Conservation (phyloP, 208 protist genomes). For the Trypanosoma avium region DNA sequence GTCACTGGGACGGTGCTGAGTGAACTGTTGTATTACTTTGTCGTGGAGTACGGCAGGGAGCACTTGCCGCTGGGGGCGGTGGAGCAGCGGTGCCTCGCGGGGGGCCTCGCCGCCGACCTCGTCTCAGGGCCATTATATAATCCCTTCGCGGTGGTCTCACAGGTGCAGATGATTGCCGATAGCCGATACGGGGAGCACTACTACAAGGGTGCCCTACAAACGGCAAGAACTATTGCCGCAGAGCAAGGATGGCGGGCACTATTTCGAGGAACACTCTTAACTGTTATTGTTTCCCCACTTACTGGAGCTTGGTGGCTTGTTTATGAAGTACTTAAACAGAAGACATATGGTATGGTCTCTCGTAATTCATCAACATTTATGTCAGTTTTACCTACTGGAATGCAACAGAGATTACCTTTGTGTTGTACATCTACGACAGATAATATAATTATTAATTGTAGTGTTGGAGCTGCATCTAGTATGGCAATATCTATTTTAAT, state of each 20-base stretch:
- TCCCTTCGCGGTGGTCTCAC: slow-evolving; percentile 77
- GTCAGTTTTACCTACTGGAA: slow-evolving; percentile 19
- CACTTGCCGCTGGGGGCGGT: slow-evolving; percentile 54
- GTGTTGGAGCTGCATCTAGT: slow-evolving; percentile 58
- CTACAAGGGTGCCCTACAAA: slow-evolving; percentile 70
- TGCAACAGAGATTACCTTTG: slow-evolving; percentile 33
- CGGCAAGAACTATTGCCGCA: slow-evolving; percentile 48
- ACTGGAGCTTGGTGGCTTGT: slow-evolving; percentile 83
- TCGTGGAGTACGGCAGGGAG: slow-evolving; percentile 79
- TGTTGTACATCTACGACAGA: slow-evolving; percentile 63
- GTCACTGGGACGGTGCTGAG: slow-evolving; percentile 71
- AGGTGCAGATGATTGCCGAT: slow-evolving; percentile 86
- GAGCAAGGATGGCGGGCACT: slow-evolving; percentile 62
- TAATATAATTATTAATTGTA: slow-evolving; percentile 71
- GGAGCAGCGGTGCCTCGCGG: slow-evolving; percentile 71
- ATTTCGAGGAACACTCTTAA: slow-evolving; percentile 74
- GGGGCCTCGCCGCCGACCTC: slow-evolving; percentile 67
- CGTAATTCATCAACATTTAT: slow-evolving; percentile 21
- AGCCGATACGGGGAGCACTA: slow-evolving; percentile 54
- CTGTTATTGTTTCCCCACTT: slow-evolving; percentile 64
- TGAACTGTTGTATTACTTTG: slow-evolving; percentile 74
- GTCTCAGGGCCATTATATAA: slow-evolving; percentile 76
- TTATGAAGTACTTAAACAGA: slow-evolving; percentile 74
- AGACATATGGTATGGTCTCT: slow-evolving; percentile 38
- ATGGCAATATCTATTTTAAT: slow-evolving; percentile 62